phyloP scores from a whole-genome alignment of 495 filamentous ascomycete species.

The Clavariopsis aquatica region DNA sequence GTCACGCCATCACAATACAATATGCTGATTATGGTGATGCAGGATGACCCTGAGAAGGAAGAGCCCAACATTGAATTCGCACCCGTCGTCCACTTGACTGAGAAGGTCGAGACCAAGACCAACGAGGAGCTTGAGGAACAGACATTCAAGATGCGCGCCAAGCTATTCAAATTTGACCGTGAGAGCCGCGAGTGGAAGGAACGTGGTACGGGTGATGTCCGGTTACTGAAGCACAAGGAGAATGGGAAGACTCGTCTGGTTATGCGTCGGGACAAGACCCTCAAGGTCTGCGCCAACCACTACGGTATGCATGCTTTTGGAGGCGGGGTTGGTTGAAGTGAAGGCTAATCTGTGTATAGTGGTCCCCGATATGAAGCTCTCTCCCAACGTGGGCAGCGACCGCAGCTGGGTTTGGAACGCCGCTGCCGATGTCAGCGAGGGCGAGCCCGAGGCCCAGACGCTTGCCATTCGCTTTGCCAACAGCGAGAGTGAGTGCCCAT shows the following conservation, averaged over 20 bases:
- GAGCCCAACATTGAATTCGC: conserved; percentile 95
- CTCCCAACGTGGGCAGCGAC: conserved; percentile 95
- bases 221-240: conserved; percentile 96
- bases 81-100: conserved; percentile 89
- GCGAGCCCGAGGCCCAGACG: conserved; percentile 93
- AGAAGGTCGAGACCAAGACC: conserved; percentile 95
- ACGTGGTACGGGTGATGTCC: conserved; percentile 94
- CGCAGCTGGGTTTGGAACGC: conserved; percentile 99
- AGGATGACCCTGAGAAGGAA: conserved; percentile 55
- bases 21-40: conserved; percentile 12
- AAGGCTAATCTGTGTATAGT: conserved; percentile 58
- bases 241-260: conserved; percentile 96
- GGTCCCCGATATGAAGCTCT: conserved; percentile 98
- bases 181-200: conserved; percentile 97
- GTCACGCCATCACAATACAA: neutral
- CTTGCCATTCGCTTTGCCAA: conserved; percentile 98
- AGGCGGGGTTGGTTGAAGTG: neutral
- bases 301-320: conserved; percentile 70
- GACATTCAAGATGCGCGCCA: conserved; percentile 98
- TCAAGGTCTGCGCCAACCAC: conserved; percentile 99
- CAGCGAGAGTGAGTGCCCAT: conserved; percentile 76
- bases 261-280: conserved; percentile 98
- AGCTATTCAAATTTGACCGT: conserved; percentile 96
- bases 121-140: conserved; percentile 98
- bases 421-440: conserved; percentile 95